Evolutionary conservation across 2,329 filamentous ascomycete genomes (phyloP).

Genomic region (Cladosporium cucumerinum): DNA sequence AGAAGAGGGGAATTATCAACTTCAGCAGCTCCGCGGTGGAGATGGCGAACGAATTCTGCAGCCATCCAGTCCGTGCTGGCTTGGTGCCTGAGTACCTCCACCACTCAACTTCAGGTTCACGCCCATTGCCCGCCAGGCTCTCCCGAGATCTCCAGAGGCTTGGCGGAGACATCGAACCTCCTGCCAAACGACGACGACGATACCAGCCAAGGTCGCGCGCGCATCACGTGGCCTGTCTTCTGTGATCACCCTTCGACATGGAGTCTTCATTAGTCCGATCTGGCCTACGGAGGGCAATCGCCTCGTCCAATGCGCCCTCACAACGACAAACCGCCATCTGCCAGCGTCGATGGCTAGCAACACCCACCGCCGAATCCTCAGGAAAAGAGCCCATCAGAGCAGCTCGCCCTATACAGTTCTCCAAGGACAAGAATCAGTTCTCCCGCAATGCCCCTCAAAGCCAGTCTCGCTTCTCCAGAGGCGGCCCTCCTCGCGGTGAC

Average conservation of each 20-base stretch:
- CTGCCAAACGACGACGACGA: slow-evolving; percentile 7
- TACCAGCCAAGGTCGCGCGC: not conserved
- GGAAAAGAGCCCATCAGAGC: slow-evolving; percentile 25
- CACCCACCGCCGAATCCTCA: slow-evolving; percentile 21
- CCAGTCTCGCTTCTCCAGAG: not conserved
- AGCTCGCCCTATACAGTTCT: slow-evolving; percentile 31
- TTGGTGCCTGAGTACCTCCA: not conserved
- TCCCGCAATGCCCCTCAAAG: not conserved
- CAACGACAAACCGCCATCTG: slow-evolving; percentile 24
- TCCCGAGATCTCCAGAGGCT: not conserved
- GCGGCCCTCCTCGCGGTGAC: not conserved
- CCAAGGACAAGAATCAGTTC: slow-evolving; percentile 27
- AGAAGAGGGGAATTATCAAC: slow-evolving; percentile 15
- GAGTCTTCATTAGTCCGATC: slow-evolving; percentile 30
- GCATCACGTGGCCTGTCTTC: slow-evolving; percentile 5
- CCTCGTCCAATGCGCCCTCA: slow-evolving; percentile 24
- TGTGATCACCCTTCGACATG: slow-evolving; percentile 23
- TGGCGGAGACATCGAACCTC: slow-evolving; percentile 9
- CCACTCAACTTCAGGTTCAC: not conserved
- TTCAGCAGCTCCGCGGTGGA: slow-evolving; percentile 12
- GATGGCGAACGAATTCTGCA: slow-evolving; percentile 14
- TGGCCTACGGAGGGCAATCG: slow-evolving; percentile 31
- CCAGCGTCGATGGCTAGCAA: slow-evolving; percentile 29
- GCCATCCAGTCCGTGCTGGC: not conserved
- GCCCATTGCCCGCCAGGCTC: not conserved